These are phyloP conservation scores for Yamadazyma triangularis DNA, from an alignment of 1,139 yeast species.

Conservation along the genomic window DNA sequence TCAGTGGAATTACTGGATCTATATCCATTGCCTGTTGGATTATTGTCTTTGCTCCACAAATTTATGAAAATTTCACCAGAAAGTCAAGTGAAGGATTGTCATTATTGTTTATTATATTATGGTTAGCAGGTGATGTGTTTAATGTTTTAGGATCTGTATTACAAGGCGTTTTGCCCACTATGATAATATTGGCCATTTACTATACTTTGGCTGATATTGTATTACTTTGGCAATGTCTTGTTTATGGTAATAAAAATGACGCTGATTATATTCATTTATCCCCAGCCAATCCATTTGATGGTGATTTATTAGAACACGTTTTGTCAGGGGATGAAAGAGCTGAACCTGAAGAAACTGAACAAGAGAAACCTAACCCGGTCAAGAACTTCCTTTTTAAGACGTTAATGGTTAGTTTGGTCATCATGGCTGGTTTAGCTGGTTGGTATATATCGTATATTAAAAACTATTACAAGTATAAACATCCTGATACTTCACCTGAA, in stretches of 20 bases:
- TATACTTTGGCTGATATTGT: constrained; percentile 89
- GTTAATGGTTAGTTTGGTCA: constrained; percentile 64
- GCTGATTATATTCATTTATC: constrained; percentile 74
- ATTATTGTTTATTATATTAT: constrained; percentile 71
- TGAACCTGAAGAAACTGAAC: constrained; percentile 10
- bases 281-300: constrained; percentile 84
- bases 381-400: constrained; percentile 37
- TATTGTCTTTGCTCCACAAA: constrained; percentile 95
- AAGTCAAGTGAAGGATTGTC: constrained; percentile 87
- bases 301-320: constrained; percentile 59
- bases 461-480: constrained; percentile 24
- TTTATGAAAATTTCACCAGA: constrained; percentile 82
- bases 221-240: constrained; percentile 73
- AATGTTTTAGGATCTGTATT: constrained; percentile 84
- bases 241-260: constrained; percentile 54
- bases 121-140: constrained; percentile 89
- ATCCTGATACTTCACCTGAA: constrained; percentile 24
- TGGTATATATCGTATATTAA: constrained; percentile 67
- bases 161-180: constrained; percentile 88
- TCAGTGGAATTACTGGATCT: constrained; percentile 86
- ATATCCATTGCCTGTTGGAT: constrained; percentile 97
- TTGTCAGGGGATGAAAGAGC: constrained; percentile 34
- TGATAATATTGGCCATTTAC: constrained; percentile 85
- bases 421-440: constrained; percentile 76
- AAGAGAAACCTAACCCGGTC: constrained; percentile 2